Conservation (phyloP, 2,329 filamentous ascomycete genomes). For the Botryotinia calthae region DNA sequence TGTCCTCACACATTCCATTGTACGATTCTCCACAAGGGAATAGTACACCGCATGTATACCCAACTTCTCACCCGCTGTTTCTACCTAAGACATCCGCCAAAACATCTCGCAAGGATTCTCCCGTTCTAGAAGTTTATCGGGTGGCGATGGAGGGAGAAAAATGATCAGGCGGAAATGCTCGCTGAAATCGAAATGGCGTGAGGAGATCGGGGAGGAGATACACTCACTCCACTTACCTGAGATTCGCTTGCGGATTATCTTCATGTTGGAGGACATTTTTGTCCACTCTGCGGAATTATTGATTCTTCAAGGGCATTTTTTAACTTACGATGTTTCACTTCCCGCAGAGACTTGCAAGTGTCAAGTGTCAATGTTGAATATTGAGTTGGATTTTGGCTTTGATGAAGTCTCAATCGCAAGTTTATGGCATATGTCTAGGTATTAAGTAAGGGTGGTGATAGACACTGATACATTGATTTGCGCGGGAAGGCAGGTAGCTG, state of each 20-base stretch:
- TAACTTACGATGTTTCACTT: not conserved
- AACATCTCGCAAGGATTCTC: not conserved
- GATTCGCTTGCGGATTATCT: not conserved
- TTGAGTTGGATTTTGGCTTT: not conserved
- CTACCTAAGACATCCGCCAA: not conserved
- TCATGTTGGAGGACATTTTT: not conserved
- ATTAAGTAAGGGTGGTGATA: not conserved
- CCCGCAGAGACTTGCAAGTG: not conserved
- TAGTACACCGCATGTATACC: not conserved
- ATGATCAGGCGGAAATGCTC: not conserved
- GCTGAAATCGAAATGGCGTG: not conserved
- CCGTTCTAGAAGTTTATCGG: not conserved
- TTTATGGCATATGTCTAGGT: not conserved
- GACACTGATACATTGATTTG: not conserved
- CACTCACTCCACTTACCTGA: not conserved
- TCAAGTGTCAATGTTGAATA: not conserved
- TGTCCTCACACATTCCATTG: not conserved
- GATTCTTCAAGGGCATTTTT: not conserved
- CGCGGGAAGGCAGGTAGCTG: not conserved
- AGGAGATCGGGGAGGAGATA: not conserved
- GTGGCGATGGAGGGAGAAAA: not conserved
- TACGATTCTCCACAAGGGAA: not conserved
- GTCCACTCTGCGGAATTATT: not conserved
- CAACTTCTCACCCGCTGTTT: not conserved
- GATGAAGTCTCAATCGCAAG: not conserved